Conservation (phyloP, 176 grass and related monocot species). For the Hordeum marinum region DNA sequence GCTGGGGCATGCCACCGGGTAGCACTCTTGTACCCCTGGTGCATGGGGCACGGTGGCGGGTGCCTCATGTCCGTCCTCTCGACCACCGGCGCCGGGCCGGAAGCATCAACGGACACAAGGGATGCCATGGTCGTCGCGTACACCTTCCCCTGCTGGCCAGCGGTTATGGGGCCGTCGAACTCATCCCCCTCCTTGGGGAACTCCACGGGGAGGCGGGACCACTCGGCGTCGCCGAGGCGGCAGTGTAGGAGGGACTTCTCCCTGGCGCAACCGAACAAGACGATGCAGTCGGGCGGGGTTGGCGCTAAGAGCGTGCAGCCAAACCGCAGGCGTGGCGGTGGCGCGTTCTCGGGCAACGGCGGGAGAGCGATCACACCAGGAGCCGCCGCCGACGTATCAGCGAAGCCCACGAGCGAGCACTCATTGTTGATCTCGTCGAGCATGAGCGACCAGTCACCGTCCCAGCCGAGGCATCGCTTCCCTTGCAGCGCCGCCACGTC, state of each 20-base stretch:
- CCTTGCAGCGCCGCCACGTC: background rate
- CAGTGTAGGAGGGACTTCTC: background rate
- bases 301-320: background rate
- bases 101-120: background rate
- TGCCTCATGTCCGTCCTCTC: background rate
- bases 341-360: background rate
- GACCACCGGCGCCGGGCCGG: background rate
- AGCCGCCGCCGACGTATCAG: too few relatives aligned
- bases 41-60: background rate
- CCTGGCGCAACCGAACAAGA: background rate
- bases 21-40: background rate
- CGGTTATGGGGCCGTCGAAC: background rate
- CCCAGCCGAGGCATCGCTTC: background rate
- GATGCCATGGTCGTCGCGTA: background rate
- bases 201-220: background rate
- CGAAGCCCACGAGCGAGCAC: background rate
- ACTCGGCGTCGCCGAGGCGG: background rate
- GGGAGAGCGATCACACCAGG: background rate
- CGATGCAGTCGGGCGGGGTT: background rate
- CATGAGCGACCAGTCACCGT: background rate
- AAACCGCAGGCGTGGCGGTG: background rate
- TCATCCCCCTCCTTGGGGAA: background rate
- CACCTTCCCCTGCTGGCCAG: background rate
- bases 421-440: background rate
- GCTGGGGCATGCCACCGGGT: too few relatives aligned